Base-by-base conservation (phyloP, 2,329 filamentous ascomycete species). In the Dactylonectria macrodidyma region DNA sequence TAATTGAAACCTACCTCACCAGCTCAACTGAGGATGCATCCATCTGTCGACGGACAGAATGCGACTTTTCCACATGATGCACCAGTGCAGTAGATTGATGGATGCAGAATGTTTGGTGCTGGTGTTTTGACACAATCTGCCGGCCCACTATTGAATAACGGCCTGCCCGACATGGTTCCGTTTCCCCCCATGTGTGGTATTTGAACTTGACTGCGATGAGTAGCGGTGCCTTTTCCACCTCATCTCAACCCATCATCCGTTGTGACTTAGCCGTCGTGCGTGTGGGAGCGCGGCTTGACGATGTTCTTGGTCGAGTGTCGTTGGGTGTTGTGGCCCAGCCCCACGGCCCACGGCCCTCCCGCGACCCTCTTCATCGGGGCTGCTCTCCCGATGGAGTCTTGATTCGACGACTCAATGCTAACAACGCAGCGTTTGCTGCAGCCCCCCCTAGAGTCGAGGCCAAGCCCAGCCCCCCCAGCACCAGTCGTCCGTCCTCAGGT, bases 401-500 rank as follows among this genome's bases (percentile, higher is more conserved):
- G 74, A 75, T 76, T 75, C 71, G 74, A 75, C 74, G 69, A 74
- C 73, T 66, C 26, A 50, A 62, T 73, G 58, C 66, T 66, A 68
- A 74, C 69, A 75, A 66, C 66, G 61, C 66, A 75, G 54, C 71
- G 62, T 73, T 68, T 64, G 62, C 69, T 71, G 64, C 69, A 68
- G 62, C 52, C 66, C 59, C 48, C 59, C 38, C 34, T 57, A 65
- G 63, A 30, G 54, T 64, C 58, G 51, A 66, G 51, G 58, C 56
- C 58, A 54, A 66, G 51, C 60, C 56, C 26, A 68, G 48, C 56
- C 38, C 47, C 64, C 54, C 64, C 59, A 62, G 47, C 54, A 36
- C 59, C 47, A 30, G 26, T 7, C 36, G 30, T 61, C 47, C 54
- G 54, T 55, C 41, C 52, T 50, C 26, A 26, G 24, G 60, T 55